Conservation (phyloP, 148 eudicot genomes). For the Rhododendron griersonianum region DNA sequence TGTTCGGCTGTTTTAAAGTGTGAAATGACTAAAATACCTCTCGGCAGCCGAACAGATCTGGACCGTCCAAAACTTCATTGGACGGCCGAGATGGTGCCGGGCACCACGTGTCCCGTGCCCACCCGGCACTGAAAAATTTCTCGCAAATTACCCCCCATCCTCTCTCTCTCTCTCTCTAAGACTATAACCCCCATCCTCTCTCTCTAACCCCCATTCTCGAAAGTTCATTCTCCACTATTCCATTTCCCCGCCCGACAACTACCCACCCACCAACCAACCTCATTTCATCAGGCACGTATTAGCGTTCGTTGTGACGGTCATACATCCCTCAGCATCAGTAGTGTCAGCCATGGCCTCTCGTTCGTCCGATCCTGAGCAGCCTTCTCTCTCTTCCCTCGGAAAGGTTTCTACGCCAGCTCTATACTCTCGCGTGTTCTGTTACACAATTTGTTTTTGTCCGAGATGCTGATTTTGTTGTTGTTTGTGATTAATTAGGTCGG, state of each 20-base stretch:
- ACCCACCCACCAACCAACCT: neutral
- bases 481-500: conserved; percentile 19
- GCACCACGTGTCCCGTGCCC: too few species aligned
- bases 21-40: too few species aligned
- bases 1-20: too few species aligned
- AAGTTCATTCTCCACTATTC: neutral
- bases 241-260: neutral
- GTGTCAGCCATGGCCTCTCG: conserved; percentile 31
- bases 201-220: neutral
- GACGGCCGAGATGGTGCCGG: too few species aligned
- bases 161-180: neutral
- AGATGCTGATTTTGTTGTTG: neutral
- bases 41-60: too few species aligned
- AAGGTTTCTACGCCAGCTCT: conserved; percentile 13
- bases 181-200: neutral
- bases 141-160: neutral
- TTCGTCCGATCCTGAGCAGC: conserved; percentile 27
- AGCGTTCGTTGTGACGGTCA: too few species aligned
- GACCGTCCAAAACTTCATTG: too few species aligned
- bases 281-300: neutral
- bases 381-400: conserved; percentile 27
- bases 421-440: neutral
- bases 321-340: neutral
- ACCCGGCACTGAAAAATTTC: too few species aligned
- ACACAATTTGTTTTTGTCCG: neutral